Evolutionary conservation across 2,329 filamentous ascomycete genomes (phyloP), one percentile per base, ranked within the genome.

Genomic region (Fusarium hostae): DNA sequence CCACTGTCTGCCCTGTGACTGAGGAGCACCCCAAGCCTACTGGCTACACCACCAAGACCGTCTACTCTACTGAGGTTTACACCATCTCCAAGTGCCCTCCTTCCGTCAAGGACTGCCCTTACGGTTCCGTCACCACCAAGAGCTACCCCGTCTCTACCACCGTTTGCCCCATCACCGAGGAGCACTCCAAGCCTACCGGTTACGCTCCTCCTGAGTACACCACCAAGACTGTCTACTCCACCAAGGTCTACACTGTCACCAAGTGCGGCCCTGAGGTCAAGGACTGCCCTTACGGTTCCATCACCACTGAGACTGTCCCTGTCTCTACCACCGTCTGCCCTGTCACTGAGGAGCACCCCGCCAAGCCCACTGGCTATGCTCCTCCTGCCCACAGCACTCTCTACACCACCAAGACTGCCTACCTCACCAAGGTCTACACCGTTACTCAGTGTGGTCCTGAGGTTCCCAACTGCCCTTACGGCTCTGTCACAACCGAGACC

Each of bases 1-100:
- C 82, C 45, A 85, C 83, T 9, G 76, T 84, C 59, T 84, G 83
- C 79, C 83, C 84, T 15, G 79, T 84, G 55, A 79, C 77, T 22
- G 70, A 75, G 70, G 55, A 59, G 51, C 26, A 71, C 35, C 56
- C 66, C 57, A 67, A 71, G 68, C 67, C 79, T 20, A 72, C 67
- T 24, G 67, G 72, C 45, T 71, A 77, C 44, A 75, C 79, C 43
- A 63, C 79, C 81, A 68, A 68, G 65, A 71, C 68, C 13, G n/a
- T 71, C 56, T 74, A 72, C 66, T 40, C 47, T 9, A 71, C 67
- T 26, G 59, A 66, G 43, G 62, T 66, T 18, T 70, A 65, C 60
- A 75, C 70, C 15, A 26, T 71, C 58, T 61, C 65, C 54, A 59
- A 72, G 54, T 71, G 66, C 50, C 59, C 69, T 48, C 20, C 71